Evolutionary conservation across 1,284 basidiomycete species (phyloP).

Genomic region (Puccinia novopanici): DNA sequence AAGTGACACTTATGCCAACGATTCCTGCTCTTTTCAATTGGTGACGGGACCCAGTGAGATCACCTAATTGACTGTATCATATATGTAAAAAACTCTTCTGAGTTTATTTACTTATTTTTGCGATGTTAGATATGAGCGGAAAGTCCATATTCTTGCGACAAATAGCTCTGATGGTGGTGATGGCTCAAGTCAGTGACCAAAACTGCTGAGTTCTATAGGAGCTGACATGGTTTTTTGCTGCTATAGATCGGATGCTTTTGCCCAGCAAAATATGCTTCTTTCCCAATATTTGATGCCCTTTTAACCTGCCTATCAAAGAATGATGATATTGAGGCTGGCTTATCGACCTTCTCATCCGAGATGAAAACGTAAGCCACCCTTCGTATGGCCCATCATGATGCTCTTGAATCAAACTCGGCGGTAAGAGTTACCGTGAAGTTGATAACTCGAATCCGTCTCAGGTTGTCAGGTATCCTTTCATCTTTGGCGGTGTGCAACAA

Average conservation of each 20-base stretch:
- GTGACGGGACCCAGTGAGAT: slow-evolving; percentile 46
- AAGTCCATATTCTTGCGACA: slow-evolving; percentile 57
- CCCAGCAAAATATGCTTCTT: slow-evolving; percentile 47
- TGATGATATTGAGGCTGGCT: slow-evolving; percentile 69
- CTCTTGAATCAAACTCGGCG: not conserved
- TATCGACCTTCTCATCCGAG: slow-evolving; percentile 90
- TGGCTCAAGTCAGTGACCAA: slow-evolving; percentile 52
- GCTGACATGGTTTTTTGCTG: not conserved
- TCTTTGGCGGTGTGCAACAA: slow-evolving; percentile 33
- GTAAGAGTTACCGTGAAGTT: not conserved
- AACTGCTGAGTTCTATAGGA: not conserved
- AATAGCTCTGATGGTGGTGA: slow-evolving; percentile 56
- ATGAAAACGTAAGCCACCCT: slow-evolving; percentile 68
- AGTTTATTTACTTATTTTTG: not conserved
- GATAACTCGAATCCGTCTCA: not conserved
- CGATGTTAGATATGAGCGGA: slow-evolving; percentile 55
- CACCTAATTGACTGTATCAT: not conserved
- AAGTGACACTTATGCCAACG: slow-evolving; percentile 75
- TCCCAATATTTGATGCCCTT: slow-evolving; percentile 46
- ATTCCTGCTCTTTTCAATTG: slow-evolving; percentile 74
- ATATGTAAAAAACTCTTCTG: not conserved
- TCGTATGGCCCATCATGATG: not conserved
- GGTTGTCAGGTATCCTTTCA: slow-evolving; percentile 40
- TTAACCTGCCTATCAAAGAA: slow-evolving; percentile 48
- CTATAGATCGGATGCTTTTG: slow-evolving; percentile 46